phyloP scores from a whole-genome alignment of 192 early-diverging fungal genomes.

The Irineochytrium annulatum region DNA sequence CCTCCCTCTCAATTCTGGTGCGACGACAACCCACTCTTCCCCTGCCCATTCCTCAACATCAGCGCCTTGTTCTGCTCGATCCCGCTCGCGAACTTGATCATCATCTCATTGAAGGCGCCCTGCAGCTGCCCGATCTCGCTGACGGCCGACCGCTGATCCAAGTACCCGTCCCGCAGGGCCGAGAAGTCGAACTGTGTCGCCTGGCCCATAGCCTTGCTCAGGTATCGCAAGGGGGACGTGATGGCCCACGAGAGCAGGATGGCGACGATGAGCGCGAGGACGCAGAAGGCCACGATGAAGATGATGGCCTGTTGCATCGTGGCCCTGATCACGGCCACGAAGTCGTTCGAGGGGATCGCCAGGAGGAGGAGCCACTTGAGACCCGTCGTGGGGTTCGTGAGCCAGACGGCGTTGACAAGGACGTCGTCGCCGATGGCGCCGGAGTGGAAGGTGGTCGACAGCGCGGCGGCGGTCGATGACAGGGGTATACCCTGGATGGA shows the following conservation, averaged over 20 bases:
- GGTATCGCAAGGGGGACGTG: background rate
- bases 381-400: slow-evolving; percentile 3
- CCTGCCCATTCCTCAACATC: background rate
- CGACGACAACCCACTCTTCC: too few relatives aligned
- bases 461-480: background rate
- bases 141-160: background rate
- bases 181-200: slow-evolving; percentile 3
- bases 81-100: background rate
- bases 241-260: background rate
- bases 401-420: slow-evolving; percentile 3
- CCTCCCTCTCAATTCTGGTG: too few relatives aligned
- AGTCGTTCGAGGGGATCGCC: slow-evolving; percentile 4
- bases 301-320: background rate
- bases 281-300: background rate
- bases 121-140: slow-evolving; percentile 1
- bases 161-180: background rate
- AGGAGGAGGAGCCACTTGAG: slow-evolving; percentile 6
- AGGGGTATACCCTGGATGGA: background rate
- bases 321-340: background rate
- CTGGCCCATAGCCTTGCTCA: background rate
- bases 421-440: background rate
- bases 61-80: background rate
- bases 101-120: background rate
- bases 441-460: background rate
- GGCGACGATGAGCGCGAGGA: background rate